Percentiles rank a stretch among this genome's conserved stretches.
Conservation (phyloP, 495 filamentous ascomycete species). For the Neurospora sp. region DNA sequence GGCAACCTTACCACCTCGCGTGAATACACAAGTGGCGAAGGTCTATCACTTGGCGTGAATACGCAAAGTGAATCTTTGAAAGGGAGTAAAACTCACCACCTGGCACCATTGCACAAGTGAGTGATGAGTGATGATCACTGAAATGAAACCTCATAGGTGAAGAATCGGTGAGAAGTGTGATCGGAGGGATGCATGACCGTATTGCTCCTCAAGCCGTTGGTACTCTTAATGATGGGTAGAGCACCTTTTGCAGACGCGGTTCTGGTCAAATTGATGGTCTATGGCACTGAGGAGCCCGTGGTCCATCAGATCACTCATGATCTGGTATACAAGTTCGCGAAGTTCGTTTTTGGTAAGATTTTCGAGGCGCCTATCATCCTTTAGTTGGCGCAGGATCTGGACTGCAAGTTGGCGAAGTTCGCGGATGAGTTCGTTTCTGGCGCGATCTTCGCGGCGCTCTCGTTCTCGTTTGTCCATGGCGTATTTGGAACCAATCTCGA, state of each 20-base stretch:
- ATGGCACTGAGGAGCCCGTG: too few species aligned
- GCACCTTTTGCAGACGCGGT: neutral
- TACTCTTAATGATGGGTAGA: neutral
- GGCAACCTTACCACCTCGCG: neutral
- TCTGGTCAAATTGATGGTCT: too few species aligned
- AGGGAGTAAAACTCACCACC: neutral
- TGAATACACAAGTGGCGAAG: neutral
- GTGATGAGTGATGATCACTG: neutral
- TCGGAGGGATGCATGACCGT: neutral
- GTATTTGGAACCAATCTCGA: too few species aligned
- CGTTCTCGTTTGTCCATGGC: too few species aligned
- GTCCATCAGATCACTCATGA: too few species aligned
- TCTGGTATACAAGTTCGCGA: too few species aligned
- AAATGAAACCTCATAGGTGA: neutral
- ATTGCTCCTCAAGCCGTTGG: neutral
- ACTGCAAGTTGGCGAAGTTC: too few species aligned
- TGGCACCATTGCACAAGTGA: neutral
- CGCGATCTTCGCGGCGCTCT: too few species aligned
- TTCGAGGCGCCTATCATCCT: too few species aligned
- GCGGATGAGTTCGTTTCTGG: too few species aligned
- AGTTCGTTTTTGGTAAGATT: too few species aligned
- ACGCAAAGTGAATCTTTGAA: neutral
- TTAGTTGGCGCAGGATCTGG: too few species aligned
- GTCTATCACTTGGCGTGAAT: neutral
- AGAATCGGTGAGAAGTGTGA: neutral